phyloP scores from a whole-genome alignment of 345 rosid species.

The Hypericum perforatum region DNA sequence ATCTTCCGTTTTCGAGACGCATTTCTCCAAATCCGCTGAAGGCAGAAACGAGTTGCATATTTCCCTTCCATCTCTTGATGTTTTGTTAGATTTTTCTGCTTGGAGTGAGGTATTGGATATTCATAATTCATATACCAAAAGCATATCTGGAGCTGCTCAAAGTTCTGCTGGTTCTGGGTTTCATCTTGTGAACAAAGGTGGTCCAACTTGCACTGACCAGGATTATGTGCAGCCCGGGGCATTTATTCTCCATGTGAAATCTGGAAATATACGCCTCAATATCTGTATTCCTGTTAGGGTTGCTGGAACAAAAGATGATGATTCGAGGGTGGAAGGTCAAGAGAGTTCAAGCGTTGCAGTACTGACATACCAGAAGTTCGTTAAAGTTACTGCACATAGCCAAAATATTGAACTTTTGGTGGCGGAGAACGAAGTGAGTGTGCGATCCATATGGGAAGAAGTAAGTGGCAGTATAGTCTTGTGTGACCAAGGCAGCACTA shows the following conservation, averaged over 20 bases:
- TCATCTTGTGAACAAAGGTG: conserved; percentile 15
- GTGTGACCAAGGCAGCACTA: conserved; percentile 26
- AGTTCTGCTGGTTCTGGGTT: conserved; percentile 16
- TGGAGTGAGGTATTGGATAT: conserved; percentile 49
- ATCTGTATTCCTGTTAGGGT: too few relatives aligned
- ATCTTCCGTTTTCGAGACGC: conserved; percentile 35
- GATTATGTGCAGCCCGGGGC: too few relatives aligned
- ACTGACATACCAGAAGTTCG: conserved; percentile 36
- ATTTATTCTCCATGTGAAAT: too few relatives aligned
- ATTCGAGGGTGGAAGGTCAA: conserved; percentile 18
- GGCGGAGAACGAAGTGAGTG: conserved; percentile 30
- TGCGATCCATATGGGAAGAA: conserved; percentile 44
- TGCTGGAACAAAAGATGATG: conserved; percentile 18
- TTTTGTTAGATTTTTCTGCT: conserved; percentile 56
- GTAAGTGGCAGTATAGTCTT: conserved; percentile 32
- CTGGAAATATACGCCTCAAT: too few relatives aligned
- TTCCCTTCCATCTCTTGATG: conserved; percentile 58
- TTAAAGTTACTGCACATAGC: conserved; percentile 35
- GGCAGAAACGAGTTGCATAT: conserved; percentile 33
- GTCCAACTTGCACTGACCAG: conserved; percentile 11
- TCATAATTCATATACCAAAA: conserved; percentile 26
- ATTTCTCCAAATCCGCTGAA: conserved; percentile 30
- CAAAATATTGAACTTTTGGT: conserved; percentile 34
- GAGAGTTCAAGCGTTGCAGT: conserved; percentile 19
- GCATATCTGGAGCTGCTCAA: conserved; percentile 21